Base-by-base conservation (phyloP, 2,329 filamentous ascomycete species). In the Alternaria alternata region DNA sequence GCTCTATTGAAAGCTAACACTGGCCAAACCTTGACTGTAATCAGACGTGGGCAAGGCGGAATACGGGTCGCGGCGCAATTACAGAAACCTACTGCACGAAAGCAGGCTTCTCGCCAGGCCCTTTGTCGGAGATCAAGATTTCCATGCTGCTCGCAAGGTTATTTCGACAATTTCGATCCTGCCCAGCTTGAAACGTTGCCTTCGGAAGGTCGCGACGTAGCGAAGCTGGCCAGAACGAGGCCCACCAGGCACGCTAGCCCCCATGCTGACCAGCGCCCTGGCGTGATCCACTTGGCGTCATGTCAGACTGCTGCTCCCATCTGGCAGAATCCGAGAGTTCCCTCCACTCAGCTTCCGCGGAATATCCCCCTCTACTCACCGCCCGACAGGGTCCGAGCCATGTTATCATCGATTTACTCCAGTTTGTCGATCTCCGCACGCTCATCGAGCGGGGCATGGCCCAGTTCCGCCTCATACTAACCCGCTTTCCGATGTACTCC, bases 341-440 rank as follows among this genome's bases (percentile, higher is more conserved):
- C 48, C 47, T 54, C 73, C 71, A 74, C 57, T 71, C 51, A 64
- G 9, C 7, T 18, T 34, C 54, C 55, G 41, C 51, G 60, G 49
- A 56, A 28, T 46, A 20, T 5, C 39, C 16, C 30, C 28, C 42
- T 4, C 16, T 42, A 7, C 12, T 72, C 67, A 74, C 70, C 71
- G 69, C 70, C 68, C 62, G 54, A 43, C 51, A 42, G 41, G 52
- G 44, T 24, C 57, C 46, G 30, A n/a, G 57, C 53, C 52, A n/a
- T 38, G 46, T 26, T 51, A 41, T 60, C 57, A 70, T 65, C 72
- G 72, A 75, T 75, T 64, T 51, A 57, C 58, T 46, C 52, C 59
- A 63, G 64, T 70, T 66, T 58, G 64, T 55, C 71, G 71, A 75
- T 76, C 66, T 46, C 55, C 44, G 63, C 53, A 47, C 57, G 46